A percentile compares a stretch with the other conserved stretches of the same genome.
Evolutionary conservation across 1,284 basidiomycete species (phyloP).

Genomic region (Leccinum idahoense): DNA sequence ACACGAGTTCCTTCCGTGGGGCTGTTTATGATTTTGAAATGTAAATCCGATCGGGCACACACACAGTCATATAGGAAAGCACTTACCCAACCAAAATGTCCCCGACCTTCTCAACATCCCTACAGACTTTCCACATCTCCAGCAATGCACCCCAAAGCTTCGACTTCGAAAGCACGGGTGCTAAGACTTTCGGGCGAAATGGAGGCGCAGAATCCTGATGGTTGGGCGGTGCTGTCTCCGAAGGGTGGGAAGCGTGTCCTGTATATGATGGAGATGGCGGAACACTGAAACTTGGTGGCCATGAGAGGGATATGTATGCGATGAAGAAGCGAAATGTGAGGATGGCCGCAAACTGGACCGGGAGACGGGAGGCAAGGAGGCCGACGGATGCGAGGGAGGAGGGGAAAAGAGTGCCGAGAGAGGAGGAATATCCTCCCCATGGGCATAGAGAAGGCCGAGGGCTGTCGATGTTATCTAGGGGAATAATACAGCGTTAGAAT

Average conservation of each 20-base stretch:
- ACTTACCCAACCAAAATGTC: constrained; percentile 63
- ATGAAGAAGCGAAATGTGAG: constrained; percentile 20
- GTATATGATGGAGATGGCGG: constrained; percentile 10
- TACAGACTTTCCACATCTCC: constrained; percentile 24
- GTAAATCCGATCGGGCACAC: background rate
- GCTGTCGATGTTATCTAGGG: constrained; percentile 29
- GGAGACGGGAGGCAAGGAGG: constrained; percentile 19
- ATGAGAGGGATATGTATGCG: constrained; percentile 7
- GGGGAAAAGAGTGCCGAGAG: constrained; percentile 21
- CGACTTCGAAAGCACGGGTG: constrained; percentile 77
- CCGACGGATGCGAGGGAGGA: constrained; percentile 2
- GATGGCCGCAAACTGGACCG: constrained; percentile 20
- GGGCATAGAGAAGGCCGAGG: constrained; percentile 27
- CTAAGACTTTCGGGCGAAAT: constrained; percentile 55
- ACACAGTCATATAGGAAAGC: background rate
- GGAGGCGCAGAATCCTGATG: constrained; percentile 4
- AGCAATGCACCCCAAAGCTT: constrained; percentile 23
- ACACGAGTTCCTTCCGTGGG: constrained; percentile 66
- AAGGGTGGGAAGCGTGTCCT: constrained; percentile 6
- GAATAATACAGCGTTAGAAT: constrained; percentile 8
- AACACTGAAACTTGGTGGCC: constrained; percentile 1
- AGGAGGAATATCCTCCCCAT: constrained; percentile 19
- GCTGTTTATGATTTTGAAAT: constrained; percentile 34
- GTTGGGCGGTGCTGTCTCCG: background rate
- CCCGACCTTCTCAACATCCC: constrained; percentile 21